Evolutionary conservation across 1,139 yeast species (phyloP).

Genomic region (Schizosaccharomyces versatilis): DNA sequence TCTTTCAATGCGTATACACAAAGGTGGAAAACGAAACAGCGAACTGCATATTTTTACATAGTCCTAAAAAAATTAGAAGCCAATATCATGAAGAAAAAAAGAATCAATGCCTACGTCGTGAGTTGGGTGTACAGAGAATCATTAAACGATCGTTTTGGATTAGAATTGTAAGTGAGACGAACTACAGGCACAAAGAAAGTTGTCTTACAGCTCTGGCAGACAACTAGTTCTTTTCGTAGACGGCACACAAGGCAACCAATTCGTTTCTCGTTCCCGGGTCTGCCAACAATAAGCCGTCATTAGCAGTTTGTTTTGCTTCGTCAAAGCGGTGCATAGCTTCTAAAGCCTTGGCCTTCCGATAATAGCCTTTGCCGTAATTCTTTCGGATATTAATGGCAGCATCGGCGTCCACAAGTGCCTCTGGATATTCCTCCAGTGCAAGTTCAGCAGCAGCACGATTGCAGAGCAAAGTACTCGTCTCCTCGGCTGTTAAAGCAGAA

Average conservation of each 20-base stretch:
- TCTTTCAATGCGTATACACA: background rate
- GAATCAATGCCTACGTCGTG: no score
- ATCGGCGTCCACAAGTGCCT: slow-evolving; percentile 67
- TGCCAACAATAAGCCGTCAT: slow-evolving; percentile 35
- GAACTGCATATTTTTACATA: background rate
- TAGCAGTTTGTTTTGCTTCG: slow-evolving; percentile 54
- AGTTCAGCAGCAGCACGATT: slow-evolving; percentile 70
- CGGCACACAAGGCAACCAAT: background rate
- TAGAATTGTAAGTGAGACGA: background rate
- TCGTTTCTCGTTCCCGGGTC: background rate
- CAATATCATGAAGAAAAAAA: no score
- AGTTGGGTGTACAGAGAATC: no score
- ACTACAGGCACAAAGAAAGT: background rate
- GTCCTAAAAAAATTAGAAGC: background rate
- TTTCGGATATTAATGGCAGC: slow-evolving; percentile 46
- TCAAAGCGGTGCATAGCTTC: slow-evolving; percentile 45
- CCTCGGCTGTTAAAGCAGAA: slow-evolving; percentile 59
- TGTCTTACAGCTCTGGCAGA: background rate
- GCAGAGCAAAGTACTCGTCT: slow-evolving; percentile 46
- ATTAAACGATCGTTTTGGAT: no score
- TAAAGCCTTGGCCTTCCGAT: slow-evolving; percentile 60
- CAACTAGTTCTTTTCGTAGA: background rate
- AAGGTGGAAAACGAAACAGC: background rate
- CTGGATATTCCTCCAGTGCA: slow-evolving; percentile 38
- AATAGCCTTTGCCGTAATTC: slow-evolving; percentile 49